Conservation (phyloP, 495 filamentous ascomycete species). For the Aspergillus wentii region DNA sequence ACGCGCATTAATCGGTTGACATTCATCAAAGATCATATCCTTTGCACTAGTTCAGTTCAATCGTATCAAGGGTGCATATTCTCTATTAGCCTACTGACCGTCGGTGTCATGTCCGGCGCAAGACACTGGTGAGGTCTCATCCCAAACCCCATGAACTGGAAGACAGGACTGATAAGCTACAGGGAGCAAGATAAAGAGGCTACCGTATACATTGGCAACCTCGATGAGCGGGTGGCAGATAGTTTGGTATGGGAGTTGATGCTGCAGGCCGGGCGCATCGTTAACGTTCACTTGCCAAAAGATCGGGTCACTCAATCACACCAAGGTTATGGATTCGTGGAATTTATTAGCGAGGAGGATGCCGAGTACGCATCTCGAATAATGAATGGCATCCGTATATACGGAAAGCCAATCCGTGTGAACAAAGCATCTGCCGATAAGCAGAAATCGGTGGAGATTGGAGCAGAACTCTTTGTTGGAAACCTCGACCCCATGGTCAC, state of each 20-base stretch:
- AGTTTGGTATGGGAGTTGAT: slow-evolving; percentile 94
- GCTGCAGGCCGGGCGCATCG: slow-evolving; percentile 92
- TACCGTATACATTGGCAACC: slow-evolving; percentile 96
- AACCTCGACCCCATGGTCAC: slow-evolving; percentile 94
- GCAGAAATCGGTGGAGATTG: slow-evolving; percentile 92
- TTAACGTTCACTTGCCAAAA: slow-evolving; percentile 96
- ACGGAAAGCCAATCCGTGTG: slow-evolving; percentile 91
- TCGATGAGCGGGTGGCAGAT: slow-evolving; percentile 92
- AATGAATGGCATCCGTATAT: slow-evolving; percentile 92
- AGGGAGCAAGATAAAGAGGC: slow-evolving; percentile 99
- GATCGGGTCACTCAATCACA: slow-evolving; percentile 94
- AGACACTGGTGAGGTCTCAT: slow-evolving; percentile 69
- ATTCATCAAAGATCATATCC: too few relatives aligned
- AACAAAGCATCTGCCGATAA: slow-evolving; percentile 98
- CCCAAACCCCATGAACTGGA: background rate
- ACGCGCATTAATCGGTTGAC: too few relatives aligned
- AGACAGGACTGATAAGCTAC: slow-evolving; percentile 8
- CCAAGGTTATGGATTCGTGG: slow-evolving; percentile 98
- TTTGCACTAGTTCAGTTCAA: background rate
- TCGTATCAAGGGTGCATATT: too few relatives aligned
- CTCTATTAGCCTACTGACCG: too few relatives aligned
- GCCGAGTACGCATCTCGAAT: slow-evolving; percentile 95
- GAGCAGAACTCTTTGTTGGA: slow-evolving; percentile 94
- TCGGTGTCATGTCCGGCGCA: slow-evolving; percentile 59
- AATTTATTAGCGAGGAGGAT: slow-evolving; percentile 93